Conservation (phyloP, 495 filamentous ascomycete genomes). For the Cladorrhinum samala region DNA sequence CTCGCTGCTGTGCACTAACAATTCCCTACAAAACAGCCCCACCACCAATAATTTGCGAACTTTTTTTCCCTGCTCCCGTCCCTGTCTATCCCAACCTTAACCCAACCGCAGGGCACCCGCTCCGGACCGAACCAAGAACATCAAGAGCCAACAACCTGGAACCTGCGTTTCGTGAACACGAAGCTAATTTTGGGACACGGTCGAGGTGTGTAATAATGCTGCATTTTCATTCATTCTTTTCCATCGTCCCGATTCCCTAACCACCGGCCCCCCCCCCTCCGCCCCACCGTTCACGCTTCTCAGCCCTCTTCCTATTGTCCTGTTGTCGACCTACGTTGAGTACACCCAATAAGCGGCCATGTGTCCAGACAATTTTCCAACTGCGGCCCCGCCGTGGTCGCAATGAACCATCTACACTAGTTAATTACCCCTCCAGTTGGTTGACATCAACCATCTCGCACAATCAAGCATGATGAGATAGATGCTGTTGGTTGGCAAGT, state of each 20-base stretch:
- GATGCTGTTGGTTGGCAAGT: background rate
- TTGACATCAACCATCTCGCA: background rate
- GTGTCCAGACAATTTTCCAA: too few relatives aligned
- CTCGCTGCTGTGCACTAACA: too few relatives aligned
- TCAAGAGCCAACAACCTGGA: background rate
- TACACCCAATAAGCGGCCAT: too few relatives aligned
- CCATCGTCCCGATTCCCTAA: too few relatives aligned
- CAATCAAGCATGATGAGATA: background rate
- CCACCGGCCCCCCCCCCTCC: too few relatives aligned
- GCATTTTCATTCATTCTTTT: background rate
- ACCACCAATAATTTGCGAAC: background rate
- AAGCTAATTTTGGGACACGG: too few relatives aligned
- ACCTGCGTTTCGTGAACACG: too few relatives aligned
- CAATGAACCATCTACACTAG: background rate
- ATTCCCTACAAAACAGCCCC: constrained; percentile 3
- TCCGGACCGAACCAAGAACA: background rate
- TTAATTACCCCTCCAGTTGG: constrained; percentile 6
- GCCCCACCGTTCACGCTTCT: background rate
- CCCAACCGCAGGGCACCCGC: constrained; percentile 13
- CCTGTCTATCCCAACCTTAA: constrained; percentile 12
- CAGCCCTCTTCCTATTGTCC: background rate
- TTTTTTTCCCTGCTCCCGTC: background rate
- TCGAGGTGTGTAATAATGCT: background rate
- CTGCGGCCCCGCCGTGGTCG: background rate
- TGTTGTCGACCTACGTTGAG: background rate